Percentiles rank a stretch among this genome's conserved stretches.
Conservation (phyloP, 1,284 basidiomycete genomes). For the Cystobasidiaceae sp. region DNA sequence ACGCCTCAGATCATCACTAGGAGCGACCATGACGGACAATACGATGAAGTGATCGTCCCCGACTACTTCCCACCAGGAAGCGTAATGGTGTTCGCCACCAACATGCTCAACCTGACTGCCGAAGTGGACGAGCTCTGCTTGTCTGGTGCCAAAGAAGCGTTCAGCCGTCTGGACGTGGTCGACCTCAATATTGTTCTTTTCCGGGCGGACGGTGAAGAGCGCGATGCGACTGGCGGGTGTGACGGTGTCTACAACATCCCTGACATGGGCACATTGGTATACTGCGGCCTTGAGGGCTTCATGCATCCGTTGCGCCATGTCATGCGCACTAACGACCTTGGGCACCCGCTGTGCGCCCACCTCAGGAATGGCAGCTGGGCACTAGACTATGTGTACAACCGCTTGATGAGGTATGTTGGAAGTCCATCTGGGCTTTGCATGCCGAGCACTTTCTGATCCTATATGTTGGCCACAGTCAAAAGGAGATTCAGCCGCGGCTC, state of each 20-base stretch:
- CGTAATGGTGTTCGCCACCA: conserved; percentile 81
- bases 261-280: conserved; percentile 64
- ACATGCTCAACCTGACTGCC: conserved; percentile 61
- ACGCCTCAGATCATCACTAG: conserved; percentile 42
- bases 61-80: conserved; percentile 85
- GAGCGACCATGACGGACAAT: conserved; percentile 64
- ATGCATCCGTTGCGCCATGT: conserved; percentile 78
- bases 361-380: conserved; percentile 82
- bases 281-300: conserved; percentile 93
- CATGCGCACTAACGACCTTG: conserved; percentile 82
- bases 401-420: conserved; percentile 65
- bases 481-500: conserved; percentile 61
- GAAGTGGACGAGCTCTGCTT: conserved; percentile 66
- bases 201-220: conserved; percentile 81
- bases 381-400: conserved; percentile 69
- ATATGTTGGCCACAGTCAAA: conserved; percentile 68
- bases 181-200: conserved; percentile 80
- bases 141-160: conserved; percentile 63
- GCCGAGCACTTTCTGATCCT: no score
- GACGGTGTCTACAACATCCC: conserved; percentile 75
- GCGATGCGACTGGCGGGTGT: conserved; percentile 63
- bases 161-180: conserved; percentile 68
- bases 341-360: conserved; percentile 81
- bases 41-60: conserved; percentile 71
- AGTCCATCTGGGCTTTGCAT: conserved; percentile 16